These are phyloP conservation scores for Zizania latifolia DNA, from an alignment of 176 grass and related monocot species.

Conservation along the genomic window DNA sequence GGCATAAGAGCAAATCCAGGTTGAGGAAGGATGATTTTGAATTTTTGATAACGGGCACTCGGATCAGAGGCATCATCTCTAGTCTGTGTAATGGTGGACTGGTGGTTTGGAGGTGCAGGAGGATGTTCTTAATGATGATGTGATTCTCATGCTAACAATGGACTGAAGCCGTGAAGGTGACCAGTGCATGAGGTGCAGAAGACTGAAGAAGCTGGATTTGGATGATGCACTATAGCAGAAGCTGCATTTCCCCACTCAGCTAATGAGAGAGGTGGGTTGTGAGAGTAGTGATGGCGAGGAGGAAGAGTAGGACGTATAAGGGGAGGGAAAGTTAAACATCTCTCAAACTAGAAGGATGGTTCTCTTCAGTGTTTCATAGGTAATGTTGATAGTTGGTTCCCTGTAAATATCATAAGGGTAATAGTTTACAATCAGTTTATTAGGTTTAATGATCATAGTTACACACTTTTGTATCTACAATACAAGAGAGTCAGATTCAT, in stretches of 20 bases:
- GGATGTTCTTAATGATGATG: no score
- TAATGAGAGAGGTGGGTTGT: conserved; percentile 37
- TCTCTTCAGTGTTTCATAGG: conserved; percentile 45
- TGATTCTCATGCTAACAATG: no score
- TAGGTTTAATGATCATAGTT: neutral
- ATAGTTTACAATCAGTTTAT: neutral
- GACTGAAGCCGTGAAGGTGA: no score
- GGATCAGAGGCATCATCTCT: neutral
- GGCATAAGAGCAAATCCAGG: no score
- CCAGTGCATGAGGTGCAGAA: conserved; percentile 38
- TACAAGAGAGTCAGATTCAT: neutral
- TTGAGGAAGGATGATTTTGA: conserved; percentile 31
- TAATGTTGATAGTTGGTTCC: neutral
- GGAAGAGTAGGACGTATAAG: conserved; percentile 15
- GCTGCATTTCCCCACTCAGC: conserved; percentile 35
- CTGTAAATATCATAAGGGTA: no score
- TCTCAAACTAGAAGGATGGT: conserved; percentile 33
- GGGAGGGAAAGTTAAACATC: conserved; percentile 12
- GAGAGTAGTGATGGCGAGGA: conserved; percentile 28
- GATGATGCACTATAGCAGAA: conserved; percentile 42
- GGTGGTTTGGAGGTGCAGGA: conserved; percentile 15
- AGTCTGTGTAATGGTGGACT: conserved; percentile 14
- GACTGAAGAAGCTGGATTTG: conserved; percentile 44
- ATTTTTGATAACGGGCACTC: conserved; percentile 17
- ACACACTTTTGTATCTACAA: neutral